Evolutionary conservation across 768 basidiomycete species (phyloP).

Genomic region (Tylopilus intermedius): DNA sequence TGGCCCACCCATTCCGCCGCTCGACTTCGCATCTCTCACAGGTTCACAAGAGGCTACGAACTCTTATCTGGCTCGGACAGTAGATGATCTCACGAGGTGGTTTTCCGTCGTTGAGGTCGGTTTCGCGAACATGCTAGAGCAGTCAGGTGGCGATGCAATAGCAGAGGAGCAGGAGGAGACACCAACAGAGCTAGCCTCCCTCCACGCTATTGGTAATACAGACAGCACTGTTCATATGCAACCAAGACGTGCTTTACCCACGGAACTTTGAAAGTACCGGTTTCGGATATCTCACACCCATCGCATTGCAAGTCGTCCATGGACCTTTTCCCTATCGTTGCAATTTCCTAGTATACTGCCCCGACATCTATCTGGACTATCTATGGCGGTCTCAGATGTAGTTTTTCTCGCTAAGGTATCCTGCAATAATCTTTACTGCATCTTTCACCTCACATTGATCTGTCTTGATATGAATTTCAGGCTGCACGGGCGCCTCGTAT

Average conservation of each 20-base stretch:
- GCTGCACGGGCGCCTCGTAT: slow-evolving; percentile 79
- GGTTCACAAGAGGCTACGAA: slow-evolving; percentile 57
- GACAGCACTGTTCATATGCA: slow-evolving; percentile 8
- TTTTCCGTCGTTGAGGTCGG: slow-evolving; percentile 70
- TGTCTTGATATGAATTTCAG: slow-evolving; percentile 92
- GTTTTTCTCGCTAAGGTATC: slow-evolving; percentile 69
- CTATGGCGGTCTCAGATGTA: slow-evolving; percentile 40
- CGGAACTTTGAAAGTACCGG: slow-evolving; percentile 17
- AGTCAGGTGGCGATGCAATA: slow-evolving; percentile 46
- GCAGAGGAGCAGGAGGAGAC: slow-evolving; percentile 60
- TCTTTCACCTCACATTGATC: slow-evolving; percentile 71
- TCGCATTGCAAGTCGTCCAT: slow-evolving; percentile 15
- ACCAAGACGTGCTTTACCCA: slow-evolving; percentile 8
- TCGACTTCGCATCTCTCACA: slow-evolving; percentile 62
- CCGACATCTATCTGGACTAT: slow-evolving; percentile 15
- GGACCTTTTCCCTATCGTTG: slow-evolving; percentile 8
- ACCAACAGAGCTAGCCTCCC: slow-evolving; percentile 20
- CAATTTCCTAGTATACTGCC: slow-evolving; percentile 11
- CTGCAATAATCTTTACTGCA: slow-evolving; percentile 71
- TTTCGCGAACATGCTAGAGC: slow-evolving; percentile 60
- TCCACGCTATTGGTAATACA: slow-evolving; percentile 5
- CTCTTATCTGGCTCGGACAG: slow-evolving; percentile 62
- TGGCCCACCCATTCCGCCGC: slow-evolving; percentile 52
- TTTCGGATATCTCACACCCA: slow-evolving; percentile 3
- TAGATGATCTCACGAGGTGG: slow-evolving; percentile 76